These are phyloP conservation scores for Calocera cornea DNA, from an alignment of 768 basidiomycete genomes.

Conservation along the genomic window DNA sequence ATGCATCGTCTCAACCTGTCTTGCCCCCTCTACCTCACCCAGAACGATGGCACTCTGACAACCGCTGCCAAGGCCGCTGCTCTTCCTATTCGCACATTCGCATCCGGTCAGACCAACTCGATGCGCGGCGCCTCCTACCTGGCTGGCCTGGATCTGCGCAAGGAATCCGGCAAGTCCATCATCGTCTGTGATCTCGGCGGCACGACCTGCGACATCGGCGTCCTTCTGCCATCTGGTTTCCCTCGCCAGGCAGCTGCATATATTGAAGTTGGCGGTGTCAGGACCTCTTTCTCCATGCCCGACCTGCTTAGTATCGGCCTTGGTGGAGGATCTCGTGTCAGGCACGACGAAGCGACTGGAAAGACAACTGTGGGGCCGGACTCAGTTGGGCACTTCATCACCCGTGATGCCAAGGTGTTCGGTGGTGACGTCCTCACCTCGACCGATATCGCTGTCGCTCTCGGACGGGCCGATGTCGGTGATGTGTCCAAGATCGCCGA, in stretches of 20 bases:
- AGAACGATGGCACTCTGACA: constrained; percentile 23
- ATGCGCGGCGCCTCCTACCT: constrained; percentile 57
- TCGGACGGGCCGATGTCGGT: constrained; percentile 20
- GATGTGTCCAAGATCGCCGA: constrained; percentile 20
- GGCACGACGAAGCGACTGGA: constrained; percentile 23
- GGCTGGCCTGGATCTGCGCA: constrained; percentile 28
- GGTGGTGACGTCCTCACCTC: constrained; percentile 45
- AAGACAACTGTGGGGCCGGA: constrained; percentile 46
- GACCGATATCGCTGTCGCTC: constrained; percentile 44
- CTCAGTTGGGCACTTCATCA: constrained; percentile 46
- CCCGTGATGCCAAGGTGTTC: constrained; percentile 39
- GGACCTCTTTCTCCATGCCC: constrained; percentile 35
- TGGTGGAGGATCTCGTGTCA: constrained; percentile 48
- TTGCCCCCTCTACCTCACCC: constrained; percentile 30
- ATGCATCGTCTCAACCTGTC: constrained; percentile 33
- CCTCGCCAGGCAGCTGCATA: constrained; percentile 50
- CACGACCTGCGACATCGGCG: constrained; percentile 52
- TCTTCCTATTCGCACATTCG: constrained; percentile 51
- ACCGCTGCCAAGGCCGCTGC: constrained; percentile 32
- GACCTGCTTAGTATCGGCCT: constrained; percentile 39
- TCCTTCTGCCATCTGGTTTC: constrained; percentile 45
- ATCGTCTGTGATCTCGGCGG: constrained; percentile 54
- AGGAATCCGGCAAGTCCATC: constrained; percentile 23
- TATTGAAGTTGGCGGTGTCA: constrained; percentile 46
- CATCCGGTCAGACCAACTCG: constrained; percentile 50